A percentile compares a stretch with the other conserved stretches of the same genome.
These are phyloP conservation scores for Boletellus sp. DNA, from an alignment of 1,284 basidiomycete species.

Conservation along the genomic window DNA sequence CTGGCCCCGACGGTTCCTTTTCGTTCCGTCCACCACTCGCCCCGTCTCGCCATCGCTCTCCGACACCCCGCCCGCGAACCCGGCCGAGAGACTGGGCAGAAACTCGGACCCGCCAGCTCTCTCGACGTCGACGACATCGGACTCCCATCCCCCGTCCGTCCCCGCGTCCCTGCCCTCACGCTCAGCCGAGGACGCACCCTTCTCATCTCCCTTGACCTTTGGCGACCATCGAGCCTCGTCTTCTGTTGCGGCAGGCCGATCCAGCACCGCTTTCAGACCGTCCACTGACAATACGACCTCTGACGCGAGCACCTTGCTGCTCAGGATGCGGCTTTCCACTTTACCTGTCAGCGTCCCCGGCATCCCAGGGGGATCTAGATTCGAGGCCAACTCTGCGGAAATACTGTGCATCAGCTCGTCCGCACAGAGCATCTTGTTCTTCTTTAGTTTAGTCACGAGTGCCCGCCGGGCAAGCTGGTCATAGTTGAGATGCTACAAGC, in stretches of 20 bases:
- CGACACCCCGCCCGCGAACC: conserved; percentile 78
- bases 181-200: too few relatives aligned
- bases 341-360: conserved; percentile 52
- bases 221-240: too few relatives aligned
- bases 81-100: conserved; percentile 83
- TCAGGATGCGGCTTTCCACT: conserved; percentile 71
- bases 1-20: conserved; percentile 91
- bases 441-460: conserved; percentile 68
- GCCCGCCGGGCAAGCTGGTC: conserved; percentile 61
- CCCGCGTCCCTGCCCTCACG: too few relatives aligned
- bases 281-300: conserved; percentile 54
- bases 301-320: conserved; percentile 70
- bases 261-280: conserved; percentile 44
- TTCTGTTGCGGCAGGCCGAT: conserved; percentile 28
- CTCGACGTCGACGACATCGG: too few relatives aligned
- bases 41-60: conserved; percentile 77
- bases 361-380: conserved; percentile 29
- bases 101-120: conserved; percentile 64
- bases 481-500: conserved; percentile 52
- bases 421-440: conserved; percentile 57
- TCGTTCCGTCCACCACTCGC: conserved; percentile 52
- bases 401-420: conserved; percentile 48
- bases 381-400: conserved; percentile 39
- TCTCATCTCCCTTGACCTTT: too few relatives aligned
- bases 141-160: too few relatives aligned